A percentile compares a stretch with the other conserved stretches of the same genome.
Evolutionary conservation across 257 asterid species (phyloP).

Genomic region (Lavandula angustifolia): DNA sequence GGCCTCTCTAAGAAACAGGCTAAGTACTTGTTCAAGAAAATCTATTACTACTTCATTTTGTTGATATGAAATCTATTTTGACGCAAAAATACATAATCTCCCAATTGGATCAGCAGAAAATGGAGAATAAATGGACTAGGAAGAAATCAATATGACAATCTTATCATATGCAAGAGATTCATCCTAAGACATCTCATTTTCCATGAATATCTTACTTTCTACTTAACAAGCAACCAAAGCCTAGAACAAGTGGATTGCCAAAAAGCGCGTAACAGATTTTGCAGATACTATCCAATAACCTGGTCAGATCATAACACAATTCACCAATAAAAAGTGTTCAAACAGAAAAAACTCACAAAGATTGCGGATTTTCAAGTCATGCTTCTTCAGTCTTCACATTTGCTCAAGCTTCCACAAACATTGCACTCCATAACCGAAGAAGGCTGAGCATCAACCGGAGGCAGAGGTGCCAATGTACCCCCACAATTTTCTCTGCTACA

Average conservation of each 20-base stretch:
- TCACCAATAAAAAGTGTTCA: not conserved
- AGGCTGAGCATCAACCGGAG: slow-evolving; percentile 47
- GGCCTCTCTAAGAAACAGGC: too few species aligned
- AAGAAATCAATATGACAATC: too few species aligned
- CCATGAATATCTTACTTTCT: not conserved
- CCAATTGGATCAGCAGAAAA: not conserved
- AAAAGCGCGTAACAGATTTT: not conserved
- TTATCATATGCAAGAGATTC: not conserved
- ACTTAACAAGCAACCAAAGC: not conserved
- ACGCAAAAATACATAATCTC: too few species aligned
- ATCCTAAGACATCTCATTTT: not conserved
- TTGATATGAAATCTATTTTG: too few species aligned
- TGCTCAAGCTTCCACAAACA: slow-evolving; percentile 74
- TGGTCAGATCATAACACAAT: not conserved
- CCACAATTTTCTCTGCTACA: slow-evolving; percentile 75
- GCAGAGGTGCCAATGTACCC: slow-evolving; percentile 93
- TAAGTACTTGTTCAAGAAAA: too few species aligned
- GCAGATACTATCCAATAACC: not conserved
- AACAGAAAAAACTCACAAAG: slow-evolving; percentile 26
- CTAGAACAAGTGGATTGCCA: too few species aligned
- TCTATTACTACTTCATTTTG: too few species aligned
- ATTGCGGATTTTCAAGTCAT: slow-evolving; percentile 28
- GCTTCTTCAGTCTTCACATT: slow-evolving; percentile 51
- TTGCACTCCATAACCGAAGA: slow-evolving; percentile 77
- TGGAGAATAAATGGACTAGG: not conserved